Evolutionary conservation across 352 stramenopile species (phyloP).

Genomic region (Globisporangium yorkense): DNA sequence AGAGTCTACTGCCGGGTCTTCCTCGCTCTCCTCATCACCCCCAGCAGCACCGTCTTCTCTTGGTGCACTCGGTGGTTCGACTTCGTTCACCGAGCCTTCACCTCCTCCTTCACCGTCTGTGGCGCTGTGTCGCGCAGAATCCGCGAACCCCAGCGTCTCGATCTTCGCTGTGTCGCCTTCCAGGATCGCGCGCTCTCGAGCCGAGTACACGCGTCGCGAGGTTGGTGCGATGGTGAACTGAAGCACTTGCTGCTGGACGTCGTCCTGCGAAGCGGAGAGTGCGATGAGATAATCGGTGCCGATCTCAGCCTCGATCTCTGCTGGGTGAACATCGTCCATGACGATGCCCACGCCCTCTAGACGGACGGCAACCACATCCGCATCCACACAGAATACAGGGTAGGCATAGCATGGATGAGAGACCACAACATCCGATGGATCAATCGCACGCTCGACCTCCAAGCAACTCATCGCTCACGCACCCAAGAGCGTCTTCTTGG

Average conservation of each 20-base stretch:
- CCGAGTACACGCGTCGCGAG: constrained; percentile 44
- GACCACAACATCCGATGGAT: background rate
- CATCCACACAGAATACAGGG: background rate
- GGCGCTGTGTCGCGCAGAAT: constrained; percentile 10
- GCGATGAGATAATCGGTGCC: constrained; percentile 46
- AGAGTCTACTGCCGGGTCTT: background rate
- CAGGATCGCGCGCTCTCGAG: constrained; percentile 41
- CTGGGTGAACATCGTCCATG: constrained; percentile 55
- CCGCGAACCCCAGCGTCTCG: constrained; percentile 25
- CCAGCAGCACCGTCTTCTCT: background rate
- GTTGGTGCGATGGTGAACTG: constrained; percentile 32
- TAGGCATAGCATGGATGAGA: background rate
- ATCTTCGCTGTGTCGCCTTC: constrained; percentile 4
- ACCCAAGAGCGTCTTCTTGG: constrained; percentile 31
- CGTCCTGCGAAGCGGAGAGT: constrained; percentile 34
- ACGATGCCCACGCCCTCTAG: constrained; percentile 51
- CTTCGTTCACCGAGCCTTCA: background rate
- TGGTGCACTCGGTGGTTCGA: background rate
- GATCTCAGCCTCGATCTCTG: constrained; percentile 27
- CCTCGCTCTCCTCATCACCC: constrained; percentile 11
- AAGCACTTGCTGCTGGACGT: constrained; percentile 25
- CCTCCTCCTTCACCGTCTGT: background rate
- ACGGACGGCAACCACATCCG: background rate
- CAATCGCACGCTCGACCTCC: background rate
- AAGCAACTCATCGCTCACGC: constrained; percentile 1